Percentiles rank a stretch among this genome's conserved stretches.
Evolutionary conservation across 106 monocot species (phyloP).

Genomic region (Platanthera zijinensis): DNA sequence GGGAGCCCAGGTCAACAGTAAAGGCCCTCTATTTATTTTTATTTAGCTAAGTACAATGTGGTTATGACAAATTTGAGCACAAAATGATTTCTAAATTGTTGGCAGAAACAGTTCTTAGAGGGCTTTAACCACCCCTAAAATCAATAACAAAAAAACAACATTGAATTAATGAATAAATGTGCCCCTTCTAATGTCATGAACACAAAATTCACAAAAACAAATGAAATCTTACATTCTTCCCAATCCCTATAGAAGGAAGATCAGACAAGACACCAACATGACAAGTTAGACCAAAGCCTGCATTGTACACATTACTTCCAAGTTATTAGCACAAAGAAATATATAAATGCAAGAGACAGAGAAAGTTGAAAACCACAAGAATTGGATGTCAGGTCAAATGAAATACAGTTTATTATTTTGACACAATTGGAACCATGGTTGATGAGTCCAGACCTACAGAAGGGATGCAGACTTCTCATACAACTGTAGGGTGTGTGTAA

Average conservation of each 20-base stretch:
- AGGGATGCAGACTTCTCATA: too few relatives aligned
- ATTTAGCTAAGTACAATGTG: too few relatives aligned
- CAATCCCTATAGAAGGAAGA: constrained; percentile 76
- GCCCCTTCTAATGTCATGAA: background rate
- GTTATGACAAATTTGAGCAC: too few relatives aligned
- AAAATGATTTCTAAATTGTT: background rate
- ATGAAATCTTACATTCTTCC: constrained; percentile 72
- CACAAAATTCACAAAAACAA: background rate
- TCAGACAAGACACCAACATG: constrained; percentile 85
- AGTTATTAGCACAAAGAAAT: background rate
- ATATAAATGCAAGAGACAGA: background rate
- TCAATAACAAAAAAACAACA: background rate
- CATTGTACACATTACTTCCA: background rate
- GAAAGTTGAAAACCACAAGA: background rate
- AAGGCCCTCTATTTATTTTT: too few relatives aligned
- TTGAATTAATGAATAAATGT: background rate
- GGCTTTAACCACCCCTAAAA: background rate
- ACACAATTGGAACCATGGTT: too few relatives aligned
- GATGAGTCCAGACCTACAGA: too few relatives aligned
- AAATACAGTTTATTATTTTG: background rate
- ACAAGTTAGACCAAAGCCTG: constrained; percentile 95
- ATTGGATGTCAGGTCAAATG: background rate
- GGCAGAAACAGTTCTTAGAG: background rate
- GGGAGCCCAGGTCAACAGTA: too few relatives aligned
- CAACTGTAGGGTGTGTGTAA: too few relatives aligned